phyloP scores from a whole-genome alignment of 2,329 filamentous ascomycete genomes.

The Calonectria pauciramosa region DNA sequence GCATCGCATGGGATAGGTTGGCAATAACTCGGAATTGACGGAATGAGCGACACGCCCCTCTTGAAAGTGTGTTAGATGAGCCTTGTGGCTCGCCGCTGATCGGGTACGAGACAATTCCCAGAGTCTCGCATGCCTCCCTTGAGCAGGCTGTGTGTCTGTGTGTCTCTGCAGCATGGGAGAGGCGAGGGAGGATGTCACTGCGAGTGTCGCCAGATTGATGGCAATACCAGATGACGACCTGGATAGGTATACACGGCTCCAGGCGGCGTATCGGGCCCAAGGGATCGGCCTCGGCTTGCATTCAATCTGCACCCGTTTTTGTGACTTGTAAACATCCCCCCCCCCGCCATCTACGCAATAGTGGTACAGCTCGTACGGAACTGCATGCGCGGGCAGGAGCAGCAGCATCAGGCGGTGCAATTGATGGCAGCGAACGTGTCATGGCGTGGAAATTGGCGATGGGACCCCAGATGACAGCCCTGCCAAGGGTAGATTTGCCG shows the following conservation, averaged over 20 bases:
- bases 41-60: constrained; percentile 20
- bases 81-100: not conserved
- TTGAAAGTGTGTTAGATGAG: constrained; percentile 8
- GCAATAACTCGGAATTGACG: constrained; percentile 28
- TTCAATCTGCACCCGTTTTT: not conserved
- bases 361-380: not conserved
- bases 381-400: not conserved
- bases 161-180: not conserved
- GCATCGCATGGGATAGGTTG: constrained; percentile 13
- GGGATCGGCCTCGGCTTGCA: not conserved
- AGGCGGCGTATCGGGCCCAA: constrained; percentile 14
- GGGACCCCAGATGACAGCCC: constrained; percentile 7
- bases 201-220: not conserved
- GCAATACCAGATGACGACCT: not conserved
- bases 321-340: not conserved
- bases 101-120: not conserved
- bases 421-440: not conserved
- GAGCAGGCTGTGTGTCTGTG: not conserved
- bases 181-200: not conserved
- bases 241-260: constrained; percentile 42
- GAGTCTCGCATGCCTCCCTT: not conserved
- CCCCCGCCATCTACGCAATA: not conserved
- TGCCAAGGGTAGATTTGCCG: not conserved
- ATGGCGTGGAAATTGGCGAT: constrained; percentile 10
- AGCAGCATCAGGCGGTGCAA: not conserved